Conservation (phyloP, 306 rosid species). For the Glycine tomentella region DNA sequence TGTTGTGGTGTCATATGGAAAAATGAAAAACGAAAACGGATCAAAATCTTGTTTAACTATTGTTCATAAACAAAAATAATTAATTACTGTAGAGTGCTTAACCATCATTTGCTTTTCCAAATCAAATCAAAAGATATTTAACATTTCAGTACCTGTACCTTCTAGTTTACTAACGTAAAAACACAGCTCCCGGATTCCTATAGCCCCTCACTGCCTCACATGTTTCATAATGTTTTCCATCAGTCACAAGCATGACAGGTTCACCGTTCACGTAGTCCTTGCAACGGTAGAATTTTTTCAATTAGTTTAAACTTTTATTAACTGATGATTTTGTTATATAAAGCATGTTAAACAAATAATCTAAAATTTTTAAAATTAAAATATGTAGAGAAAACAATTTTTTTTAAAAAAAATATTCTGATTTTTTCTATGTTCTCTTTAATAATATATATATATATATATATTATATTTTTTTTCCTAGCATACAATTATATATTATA, state of each 20-base stretch:
- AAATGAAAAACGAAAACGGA: background rate
- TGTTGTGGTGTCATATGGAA: background rate
- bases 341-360: too few species aligned
- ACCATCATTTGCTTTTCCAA: slow-evolving; percentile 29
- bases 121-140: slow-evolving; percentile 6
- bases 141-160: too few species aligned
- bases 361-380: too few species aligned
- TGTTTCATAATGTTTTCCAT: slow-evolving; percentile 43
- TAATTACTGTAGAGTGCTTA: slow-evolving; percentile 22
- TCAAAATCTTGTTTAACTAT: background rate
- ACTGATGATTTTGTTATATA: too few species aligned
- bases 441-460: too few species aligned
- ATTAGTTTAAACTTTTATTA: too few species aligned
- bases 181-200: background rate
- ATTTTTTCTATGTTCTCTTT: too few species aligned
- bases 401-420: too few species aligned
- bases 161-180: too few species aligned
- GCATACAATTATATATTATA: background rate
- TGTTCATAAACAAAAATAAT: slow-evolving; percentile 13
- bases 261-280: background rate
- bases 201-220: slow-evolving; percentile 21
- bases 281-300: too few species aligned
- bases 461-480: background rate
- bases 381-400: too few species aligned
- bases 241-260: slow-evolving; percentile 28